Evolutionary conservation across 306 rosid species (phyloP), one percentile per base, ranked within the genome.

Genomic region (Quercus mongolica): DNA sequence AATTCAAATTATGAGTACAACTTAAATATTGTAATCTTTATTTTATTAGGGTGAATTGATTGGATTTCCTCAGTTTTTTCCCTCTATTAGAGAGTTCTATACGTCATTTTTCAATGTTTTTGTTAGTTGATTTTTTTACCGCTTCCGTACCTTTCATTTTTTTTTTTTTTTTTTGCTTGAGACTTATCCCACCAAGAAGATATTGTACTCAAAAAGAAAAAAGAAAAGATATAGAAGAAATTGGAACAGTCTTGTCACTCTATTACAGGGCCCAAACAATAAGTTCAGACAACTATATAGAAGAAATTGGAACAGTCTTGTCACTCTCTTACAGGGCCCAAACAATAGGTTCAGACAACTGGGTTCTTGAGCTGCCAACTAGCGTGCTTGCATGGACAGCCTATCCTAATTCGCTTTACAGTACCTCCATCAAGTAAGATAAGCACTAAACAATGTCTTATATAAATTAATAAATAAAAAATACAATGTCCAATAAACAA

Each of bases 131-230:
- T 38, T 6, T 38, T 33, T 7, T 38, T 7, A 1, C 2, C 0
- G 2, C 2, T 7, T 2, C 2, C 0, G 1, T 7, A 8, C 3
- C 0, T 38, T 7, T 0, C 8, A 0, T 0, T 1, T 6, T 35
- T 35, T 38, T 1, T 38, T 38, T 33, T 5, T 33, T 5, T 33
- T 5, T 35, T 35, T 1, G 41, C 41, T 6, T 35, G 46, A 38
- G 46, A 38, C 8, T 38, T 38, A 38, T 2, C 46, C 46, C 10
- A 8, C 10, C 46, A 38, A 38, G 46, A 38, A 38, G 46, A 7
- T 38, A 38, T 38, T 38, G 9, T 38, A 0, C 44, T 7, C 10
- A 38, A 7, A 41, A 38, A 2, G 2, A 38, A 6, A 38, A 38
- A 7, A 38, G 10, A 7, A 7, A 38, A 38, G 10, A 38, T 38